These are phyloP conservation scores for Aspergillus neotritici DNA, from an alignment of 2,329 filamentous ascomycete genomes.

Conservation along the genomic window DNA sequence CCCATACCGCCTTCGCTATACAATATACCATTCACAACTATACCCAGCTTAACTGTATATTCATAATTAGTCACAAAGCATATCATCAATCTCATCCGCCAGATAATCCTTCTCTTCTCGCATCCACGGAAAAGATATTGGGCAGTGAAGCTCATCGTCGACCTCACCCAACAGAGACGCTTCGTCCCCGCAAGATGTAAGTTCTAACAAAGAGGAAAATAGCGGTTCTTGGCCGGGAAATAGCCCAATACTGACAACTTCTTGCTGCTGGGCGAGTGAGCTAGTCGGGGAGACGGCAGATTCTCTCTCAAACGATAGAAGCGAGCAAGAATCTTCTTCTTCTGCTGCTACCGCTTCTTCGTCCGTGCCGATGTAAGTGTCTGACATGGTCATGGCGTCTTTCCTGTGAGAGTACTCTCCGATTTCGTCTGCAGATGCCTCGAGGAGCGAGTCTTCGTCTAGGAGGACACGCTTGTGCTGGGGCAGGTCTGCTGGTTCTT, in stretches of 20 bases:
- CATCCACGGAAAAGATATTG: background rate
- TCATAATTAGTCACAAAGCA: constrained; percentile 6
- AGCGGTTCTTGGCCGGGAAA: too few relatives aligned
- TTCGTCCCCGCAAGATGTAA: background rate
- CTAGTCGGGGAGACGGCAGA: background rate
- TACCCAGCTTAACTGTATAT: background rate
- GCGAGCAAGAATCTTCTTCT: background rate
- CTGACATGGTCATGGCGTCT: background rate
- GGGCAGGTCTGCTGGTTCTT: background rate
- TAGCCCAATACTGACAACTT: too few relatives aligned
- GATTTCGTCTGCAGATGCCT: background rate
- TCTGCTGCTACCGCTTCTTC: background rate
- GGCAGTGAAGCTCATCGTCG: background rate
- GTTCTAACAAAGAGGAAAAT: background rate
- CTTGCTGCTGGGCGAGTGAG: too few relatives aligned
- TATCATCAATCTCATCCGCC: constrained; percentile 2
- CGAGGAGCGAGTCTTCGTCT: constrained; percentile 4
- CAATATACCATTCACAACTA: background rate
- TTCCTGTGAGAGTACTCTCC: background rate
- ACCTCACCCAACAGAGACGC: constrained; percentile 2
- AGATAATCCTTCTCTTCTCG: background rate
- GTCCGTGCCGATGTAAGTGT: constrained; percentile 4
- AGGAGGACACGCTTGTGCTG: background rate
- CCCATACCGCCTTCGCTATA: too few relatives aligned
- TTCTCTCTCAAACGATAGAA: constrained; percentile 5